These are phyloP conservation scores for Andrographis paniculata DNA, from an alignment of 305 asterid genomes.

Conservation along the genomic window DNA sequence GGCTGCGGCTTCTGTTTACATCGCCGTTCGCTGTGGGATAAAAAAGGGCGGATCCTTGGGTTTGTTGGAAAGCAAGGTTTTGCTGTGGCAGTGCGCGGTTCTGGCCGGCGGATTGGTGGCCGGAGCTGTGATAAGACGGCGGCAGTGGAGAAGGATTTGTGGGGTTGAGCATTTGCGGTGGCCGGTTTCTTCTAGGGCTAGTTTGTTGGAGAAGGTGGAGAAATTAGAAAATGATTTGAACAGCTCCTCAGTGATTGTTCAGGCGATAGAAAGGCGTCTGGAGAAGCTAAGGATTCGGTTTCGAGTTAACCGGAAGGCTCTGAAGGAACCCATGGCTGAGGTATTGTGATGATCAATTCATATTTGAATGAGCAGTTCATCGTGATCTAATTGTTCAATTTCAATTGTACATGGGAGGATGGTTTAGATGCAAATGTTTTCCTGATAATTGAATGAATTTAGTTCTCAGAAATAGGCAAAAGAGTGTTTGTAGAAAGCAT, in stretches of 20 bases:
- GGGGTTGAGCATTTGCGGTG: conserved; percentile 32
- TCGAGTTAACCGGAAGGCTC: conserved; percentile 30
- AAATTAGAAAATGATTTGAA: conserved; percentile 68
- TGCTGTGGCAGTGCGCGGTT: conserved; percentile 62
- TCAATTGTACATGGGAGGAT: too few species aligned
- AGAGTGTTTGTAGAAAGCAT: too few species aligned
- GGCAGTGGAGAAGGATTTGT: conserved; percentile 77
- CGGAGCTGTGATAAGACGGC: conserved; percentile 66
- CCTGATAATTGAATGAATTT: too few species aligned
- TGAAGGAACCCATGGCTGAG: conserved; percentile 55
- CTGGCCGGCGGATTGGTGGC: conserved; percentile 40
- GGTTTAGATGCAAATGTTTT: too few species aligned
- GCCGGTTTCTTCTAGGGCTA: conserved; percentile 21
- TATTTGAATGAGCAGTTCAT: neutral
- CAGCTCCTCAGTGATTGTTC: conserved; percentile 42
- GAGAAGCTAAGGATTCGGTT: conserved; percentile 57
- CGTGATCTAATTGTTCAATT: neutral
- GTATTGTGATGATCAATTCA: conserved; percentile 18
- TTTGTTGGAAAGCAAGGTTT: conserved; percentile 21
- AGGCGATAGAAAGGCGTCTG: conserved; percentile 62
- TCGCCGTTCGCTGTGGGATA: conserved; percentile 31
- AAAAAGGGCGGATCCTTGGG: conserved; percentile 29
- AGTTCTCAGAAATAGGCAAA: too few species aligned
- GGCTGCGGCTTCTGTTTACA: conserved; percentile 33
- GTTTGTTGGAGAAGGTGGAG: conserved; percentile 68